Percentiles rank a stretch among this genome's conserved stretches.
Conservation (phyloP, 768 basidiomycete species). For the Atractiella rhizophila region DNA sequence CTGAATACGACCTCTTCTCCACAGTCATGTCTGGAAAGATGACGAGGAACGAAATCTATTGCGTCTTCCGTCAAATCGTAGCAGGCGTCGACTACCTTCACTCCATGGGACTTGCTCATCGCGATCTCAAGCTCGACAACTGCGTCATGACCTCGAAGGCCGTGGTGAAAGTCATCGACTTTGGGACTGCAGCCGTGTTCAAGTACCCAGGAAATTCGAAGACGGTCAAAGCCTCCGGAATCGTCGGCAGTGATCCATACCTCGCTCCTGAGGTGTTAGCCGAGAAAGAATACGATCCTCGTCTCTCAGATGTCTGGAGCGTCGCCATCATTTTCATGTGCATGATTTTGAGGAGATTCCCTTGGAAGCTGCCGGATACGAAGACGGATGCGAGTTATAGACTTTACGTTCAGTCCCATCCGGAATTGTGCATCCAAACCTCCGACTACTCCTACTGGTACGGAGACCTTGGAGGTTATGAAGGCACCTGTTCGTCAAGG, state of each 20-base stretch:
- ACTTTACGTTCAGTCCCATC: slow-evolving; percentile 76
- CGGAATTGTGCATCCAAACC: slow-evolving; percentile 41
- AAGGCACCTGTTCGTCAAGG: too few relatives aligned
- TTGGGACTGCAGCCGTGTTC: slow-evolving; percentile 98
- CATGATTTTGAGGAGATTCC: slow-evolving; percentile 90
- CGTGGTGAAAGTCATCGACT: slow-evolving; percentile 95
- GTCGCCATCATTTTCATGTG: slow-evolving; percentile 97
- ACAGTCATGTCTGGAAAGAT: slow-evolving; percentile 99
- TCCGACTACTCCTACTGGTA: neutral
- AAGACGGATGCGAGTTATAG: slow-evolving; percentile 79
- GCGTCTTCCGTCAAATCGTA: slow-evolving; percentile 95
- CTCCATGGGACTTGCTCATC: slow-evolving; percentile 86
- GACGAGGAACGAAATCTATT: slow-evolving; percentile 93
- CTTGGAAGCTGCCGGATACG: slow-evolving; percentile 92
- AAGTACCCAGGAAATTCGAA: slow-evolving; percentile 80
- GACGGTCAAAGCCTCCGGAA: slow-evolving; percentile 48
- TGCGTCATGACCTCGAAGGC: slow-evolving; percentile 94
- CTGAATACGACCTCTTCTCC: slow-evolving; percentile 90
- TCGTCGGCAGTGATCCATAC: slow-evolving; percentile 95
- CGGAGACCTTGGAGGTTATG: neutral
- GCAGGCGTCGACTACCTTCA: slow-evolving; percentile 95
- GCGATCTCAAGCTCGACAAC: slow-evolving; percentile 97
- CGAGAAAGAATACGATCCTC: slow-evolving; percentile 63
- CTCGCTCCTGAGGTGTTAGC: slow-evolving; percentile 83
- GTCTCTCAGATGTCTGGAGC: slow-evolving; percentile 96